Conservation (phyloP, 2,329 filamentous ascomycete genomes). For the Penicillium oxalicum region DNA sequence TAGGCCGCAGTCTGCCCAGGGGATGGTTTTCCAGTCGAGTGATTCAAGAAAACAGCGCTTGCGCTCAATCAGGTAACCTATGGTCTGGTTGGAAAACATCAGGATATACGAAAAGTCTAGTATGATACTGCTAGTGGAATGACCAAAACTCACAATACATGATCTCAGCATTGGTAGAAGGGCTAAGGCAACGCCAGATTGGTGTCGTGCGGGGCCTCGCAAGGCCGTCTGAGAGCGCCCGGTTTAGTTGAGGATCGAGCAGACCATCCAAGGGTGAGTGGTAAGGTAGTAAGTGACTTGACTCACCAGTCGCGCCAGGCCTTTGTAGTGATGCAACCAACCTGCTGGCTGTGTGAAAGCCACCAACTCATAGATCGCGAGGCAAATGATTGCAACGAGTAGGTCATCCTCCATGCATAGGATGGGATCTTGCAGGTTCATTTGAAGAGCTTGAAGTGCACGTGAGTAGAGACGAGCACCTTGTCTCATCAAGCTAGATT, state of each 20-base stretch:
- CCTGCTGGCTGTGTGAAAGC: slow-evolving; percentile 9
- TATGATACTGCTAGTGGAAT: too few species aligned
- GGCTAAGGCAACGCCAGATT: slow-evolving; percentile 7
- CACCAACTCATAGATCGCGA: slow-evolving; percentile 12
- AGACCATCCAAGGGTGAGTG: background rate
- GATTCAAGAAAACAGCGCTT: slow-evolving; percentile 14
- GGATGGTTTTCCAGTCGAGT: slow-evolving; percentile 12
- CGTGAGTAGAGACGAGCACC: slow-evolving; percentile 6
- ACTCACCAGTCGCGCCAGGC: slow-evolving; percentile 9
- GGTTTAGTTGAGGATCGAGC: too few species aligned
- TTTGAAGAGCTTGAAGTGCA: slow-evolving; percentile 7
- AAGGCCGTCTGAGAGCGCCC: slow-evolving; percentile 1
- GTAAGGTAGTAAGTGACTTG: too few species aligned
- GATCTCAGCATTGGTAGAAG: slow-evolving; percentile 7
- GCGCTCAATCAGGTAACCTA: slow-evolving; percentile 9
- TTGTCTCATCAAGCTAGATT: slow-evolving; percentile 3
- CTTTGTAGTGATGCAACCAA: slow-evolving; percentile 13
- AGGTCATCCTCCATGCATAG: slow-evolving; percentile 8
- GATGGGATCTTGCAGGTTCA: slow-evolving; percentile 2
- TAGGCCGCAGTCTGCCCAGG: slow-evolving; percentile 6
- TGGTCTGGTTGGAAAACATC: background rate
- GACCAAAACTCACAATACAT: slow-evolving; percentile 7
- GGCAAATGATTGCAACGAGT: slow-evolving; percentile 8
- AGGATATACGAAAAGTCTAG: too few species aligned
- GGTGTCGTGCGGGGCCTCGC: slow-evolving; percentile 12